Base-by-base conservation (phyloP, 2,329 filamentous ascomycete genomes). In the Lecanosticta acicola region DNA sequence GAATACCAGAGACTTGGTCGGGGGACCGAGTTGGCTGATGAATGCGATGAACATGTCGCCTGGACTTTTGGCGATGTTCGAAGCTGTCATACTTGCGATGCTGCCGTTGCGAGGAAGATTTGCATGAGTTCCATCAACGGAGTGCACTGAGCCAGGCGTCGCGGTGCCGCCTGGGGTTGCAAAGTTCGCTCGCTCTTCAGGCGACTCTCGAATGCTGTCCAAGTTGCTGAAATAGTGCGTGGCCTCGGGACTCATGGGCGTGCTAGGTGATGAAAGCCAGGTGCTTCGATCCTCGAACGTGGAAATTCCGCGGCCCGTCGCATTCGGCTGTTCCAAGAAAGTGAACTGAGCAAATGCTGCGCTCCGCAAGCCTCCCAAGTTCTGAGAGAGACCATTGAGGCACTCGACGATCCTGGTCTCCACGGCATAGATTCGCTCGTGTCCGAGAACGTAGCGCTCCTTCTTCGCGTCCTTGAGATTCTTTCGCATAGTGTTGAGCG, bases 1-100 rank as follows among this genome's bases (percentile, higher is more conserved):
- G 58, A 85, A 93, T 2, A 88, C 87, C n/a, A 98, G 71, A 0
- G 91, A 96, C 66, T 95, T 94, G 82, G 96, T 94, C 0, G 91
- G 93, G 1, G 93, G 93, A 0, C 93, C 93, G 17, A 98, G 73
- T 55, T 93, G 81, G 16, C 78, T 75, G 49, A 98, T 95, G 66
- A 97, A 98, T 3, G 90, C 76, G 9, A 88, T 82, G 63, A 97
- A 97, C 54, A 97, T 94, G 48, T 95, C 88, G 0, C 85, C 80
- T 0, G 90, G 59, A 20, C 51, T 58, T 34, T 60, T 55, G 2
- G 47, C 53, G 1, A 56, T 41, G 16, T 49, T 52, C 11, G 24
- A 29, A 7, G 24, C 24, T 29, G 24, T 29, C 24, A 29, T 29
- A 19, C 42, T 21, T 11, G 42, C 35, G 17, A 49, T 43, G 4